A percentile compares a stretch with the other conserved stretches of the same genome.
Conservation (phyloP, 176 grass and related monocot species). For the Triticum monococcum region DNA sequence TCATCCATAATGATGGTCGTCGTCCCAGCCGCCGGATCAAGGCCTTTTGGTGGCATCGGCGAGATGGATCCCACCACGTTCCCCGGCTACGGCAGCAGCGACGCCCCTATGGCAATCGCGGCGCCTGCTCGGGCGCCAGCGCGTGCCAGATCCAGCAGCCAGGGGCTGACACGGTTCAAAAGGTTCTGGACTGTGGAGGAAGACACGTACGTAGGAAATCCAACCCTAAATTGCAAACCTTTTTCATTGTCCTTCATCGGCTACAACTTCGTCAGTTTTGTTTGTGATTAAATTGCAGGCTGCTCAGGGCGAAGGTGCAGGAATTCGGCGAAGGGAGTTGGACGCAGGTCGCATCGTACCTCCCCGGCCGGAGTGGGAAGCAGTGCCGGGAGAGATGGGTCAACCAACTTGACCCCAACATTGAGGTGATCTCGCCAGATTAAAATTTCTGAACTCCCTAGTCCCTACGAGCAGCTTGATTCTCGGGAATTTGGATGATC, state of each 20-base stretch:
- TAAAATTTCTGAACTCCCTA: background rate
- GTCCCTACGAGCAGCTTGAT: background rate
- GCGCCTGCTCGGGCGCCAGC: background rate
- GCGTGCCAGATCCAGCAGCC: background rate
- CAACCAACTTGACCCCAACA: slow-evolving; percentile 61
- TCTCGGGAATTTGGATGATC: background rate
- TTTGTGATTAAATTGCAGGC: slow-evolving; percentile 12
- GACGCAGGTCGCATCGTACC: slow-evolving; percentile 45
- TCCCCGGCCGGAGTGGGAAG: slow-evolving; percentile 65
- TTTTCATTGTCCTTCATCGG: background rate
- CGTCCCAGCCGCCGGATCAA: background rate
- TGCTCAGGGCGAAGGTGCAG: slow-evolving; percentile 40
- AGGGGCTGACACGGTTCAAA: background rate
- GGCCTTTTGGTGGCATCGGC: background rate
- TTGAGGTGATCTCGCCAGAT: slow-evolving; percentile 41
- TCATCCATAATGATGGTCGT: background rate
- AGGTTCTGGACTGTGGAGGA: slow-evolving; percentile 63
- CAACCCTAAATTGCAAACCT: background rate
- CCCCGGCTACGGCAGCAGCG: background rate
- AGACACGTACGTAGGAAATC: slow-evolving; percentile 46
- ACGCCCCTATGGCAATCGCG: background rate
- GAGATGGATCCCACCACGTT: background rate
- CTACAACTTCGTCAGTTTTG: background rate
- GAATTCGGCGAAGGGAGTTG: slow-evolving; percentile 53
- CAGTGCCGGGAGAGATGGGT: slow-evolving; percentile 85